Evolutionary conservation across 2,329 filamentous ascomycete species (phyloP).

Genomic region (Cadophora malorum): DNA sequence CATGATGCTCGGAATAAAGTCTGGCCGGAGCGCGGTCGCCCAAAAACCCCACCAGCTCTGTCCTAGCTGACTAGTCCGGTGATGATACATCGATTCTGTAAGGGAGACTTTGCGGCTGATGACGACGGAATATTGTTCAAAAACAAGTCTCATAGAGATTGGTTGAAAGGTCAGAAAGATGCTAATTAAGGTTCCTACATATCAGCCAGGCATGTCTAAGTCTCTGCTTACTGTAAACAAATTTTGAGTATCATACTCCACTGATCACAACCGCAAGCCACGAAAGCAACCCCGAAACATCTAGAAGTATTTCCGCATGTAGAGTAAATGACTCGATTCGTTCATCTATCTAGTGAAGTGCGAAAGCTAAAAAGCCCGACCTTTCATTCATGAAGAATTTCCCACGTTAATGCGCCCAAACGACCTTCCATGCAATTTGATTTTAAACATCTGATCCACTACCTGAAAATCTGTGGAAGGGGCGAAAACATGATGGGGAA

Average conservation of each 20-base stretch:
- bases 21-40: too few relatives aligned
- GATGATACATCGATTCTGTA: constrained; percentile 2
- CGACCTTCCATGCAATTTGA: constrained; percentile 47
- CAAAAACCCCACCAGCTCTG: not conserved
- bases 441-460: constrained; percentile 36
- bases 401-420: constrained; percentile 44
- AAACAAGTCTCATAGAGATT: too few relatives aligned
- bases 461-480: constrained; percentile 17
- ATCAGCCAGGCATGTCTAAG: too few relatives aligned
- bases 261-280: not conserved
- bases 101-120: too few relatives aligned
- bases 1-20: constrained; percentile 2
- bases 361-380: constrained; percentile 32
- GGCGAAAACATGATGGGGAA: constrained; percentile 26
- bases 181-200: too few relatives aligned
- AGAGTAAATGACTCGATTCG: not conserved
- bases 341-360: constrained; percentile 42
- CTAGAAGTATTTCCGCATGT: not conserved
- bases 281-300: not conserved
- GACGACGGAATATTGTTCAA: too few relatives aligned
- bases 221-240: too few relatives aligned
- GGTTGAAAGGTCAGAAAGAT: too few relatives aligned
- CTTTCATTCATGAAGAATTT: constrained; percentile 32
- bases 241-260: not conserved
- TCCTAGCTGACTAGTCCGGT: not conserved